A percentile compares a stretch with the other conserved stretches of the same genome.
Evolutionary conservation across 1,284 basidiomycete genomes (phyloP).

Genomic region (Hypsizygus ulmarius): DNA sequence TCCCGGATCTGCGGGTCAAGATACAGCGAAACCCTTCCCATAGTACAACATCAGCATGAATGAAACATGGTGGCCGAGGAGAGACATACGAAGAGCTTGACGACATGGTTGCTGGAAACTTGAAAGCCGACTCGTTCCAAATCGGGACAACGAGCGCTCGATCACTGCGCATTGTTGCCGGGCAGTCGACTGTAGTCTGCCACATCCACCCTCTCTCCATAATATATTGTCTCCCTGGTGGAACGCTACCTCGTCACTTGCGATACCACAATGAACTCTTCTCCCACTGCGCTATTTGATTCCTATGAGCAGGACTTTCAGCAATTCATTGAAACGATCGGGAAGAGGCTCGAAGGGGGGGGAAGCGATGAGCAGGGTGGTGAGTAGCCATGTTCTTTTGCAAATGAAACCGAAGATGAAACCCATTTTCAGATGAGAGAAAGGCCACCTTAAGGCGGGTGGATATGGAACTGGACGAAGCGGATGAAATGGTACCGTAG

Average conservation of each 20-base stretch:
- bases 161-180: not conserved
- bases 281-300: constrained; percentile 77
- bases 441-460: constrained; percentile 82
- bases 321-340: constrained; percentile 67
- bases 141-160: constrained; percentile 7
- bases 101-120: constrained; percentile 38
- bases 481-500: constrained; percentile 86
- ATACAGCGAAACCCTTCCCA: constrained; percentile 69
- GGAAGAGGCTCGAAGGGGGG: constrained; percentile 65
- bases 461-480: constrained; percentile 96
- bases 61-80: not conserved
- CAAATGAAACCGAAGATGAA: not conserved
- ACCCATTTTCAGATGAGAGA: constrained; percentile 62
- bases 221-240: constrained; percentile 26
- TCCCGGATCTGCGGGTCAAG: constrained; percentile 92
- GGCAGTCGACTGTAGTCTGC: not conserved
- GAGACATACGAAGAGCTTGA: constrained; percentile 39
- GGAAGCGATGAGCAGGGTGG: constrained; percentile 56
- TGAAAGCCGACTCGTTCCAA: constrained; percentile 10
- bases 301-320: constrained; percentile 81
- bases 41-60: not conserved
- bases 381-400: constrained; percentile 28
- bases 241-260: constrained; percentile 18
- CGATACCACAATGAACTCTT: constrained; percentile 60
- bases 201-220: constrained; percentile 13